phyloP scores from a whole-genome alignment of 306 rosid genomes.

The Styphnolobium japonicum region DNA sequence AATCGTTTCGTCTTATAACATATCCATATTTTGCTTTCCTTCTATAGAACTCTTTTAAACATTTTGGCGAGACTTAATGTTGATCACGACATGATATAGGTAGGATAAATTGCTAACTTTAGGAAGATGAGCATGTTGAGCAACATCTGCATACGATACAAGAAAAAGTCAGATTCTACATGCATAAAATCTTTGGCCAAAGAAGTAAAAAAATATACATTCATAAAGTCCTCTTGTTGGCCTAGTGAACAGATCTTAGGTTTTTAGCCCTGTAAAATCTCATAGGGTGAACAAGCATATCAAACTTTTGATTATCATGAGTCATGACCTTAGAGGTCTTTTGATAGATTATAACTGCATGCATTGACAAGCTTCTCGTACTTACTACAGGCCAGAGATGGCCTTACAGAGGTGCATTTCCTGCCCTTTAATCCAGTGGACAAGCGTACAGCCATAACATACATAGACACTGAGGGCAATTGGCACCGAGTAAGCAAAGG shows the following conservation, averaged over 20 bases:
- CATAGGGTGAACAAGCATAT: no score
- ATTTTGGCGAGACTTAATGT: neutral
- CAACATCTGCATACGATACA: neutral
- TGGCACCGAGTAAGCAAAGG: conserved; percentile 94
- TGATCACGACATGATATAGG: no score
- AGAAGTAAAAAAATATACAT: neutral
- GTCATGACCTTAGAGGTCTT: neutral
- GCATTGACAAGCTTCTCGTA: neutral
- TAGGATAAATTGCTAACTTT: no score
- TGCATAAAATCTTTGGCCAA: neutral
- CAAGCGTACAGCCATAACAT: conserved; percentile 93
- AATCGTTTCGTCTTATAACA: neutral
- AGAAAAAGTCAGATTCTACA: neutral
- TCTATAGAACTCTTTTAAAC: neutral
- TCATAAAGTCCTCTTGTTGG: neutral
- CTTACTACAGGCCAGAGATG: conserved; percentile 71
- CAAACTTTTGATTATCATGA: neutral
- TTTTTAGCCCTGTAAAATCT: no score
- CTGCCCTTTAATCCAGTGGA: conserved; percentile 91
- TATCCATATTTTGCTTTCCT: neutral
- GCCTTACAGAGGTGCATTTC: conserved; percentile 73
- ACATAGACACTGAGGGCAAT: conserved; percentile 54
- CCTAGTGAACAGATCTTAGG: no score
- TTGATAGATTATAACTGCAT: neutral
- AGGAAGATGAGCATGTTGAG: no score